These are phyloP conservation scores for Boletus holoroseus DNA, from an alignment of 1,284 basidiomycete species.

Conservation along the genomic window DNA sequence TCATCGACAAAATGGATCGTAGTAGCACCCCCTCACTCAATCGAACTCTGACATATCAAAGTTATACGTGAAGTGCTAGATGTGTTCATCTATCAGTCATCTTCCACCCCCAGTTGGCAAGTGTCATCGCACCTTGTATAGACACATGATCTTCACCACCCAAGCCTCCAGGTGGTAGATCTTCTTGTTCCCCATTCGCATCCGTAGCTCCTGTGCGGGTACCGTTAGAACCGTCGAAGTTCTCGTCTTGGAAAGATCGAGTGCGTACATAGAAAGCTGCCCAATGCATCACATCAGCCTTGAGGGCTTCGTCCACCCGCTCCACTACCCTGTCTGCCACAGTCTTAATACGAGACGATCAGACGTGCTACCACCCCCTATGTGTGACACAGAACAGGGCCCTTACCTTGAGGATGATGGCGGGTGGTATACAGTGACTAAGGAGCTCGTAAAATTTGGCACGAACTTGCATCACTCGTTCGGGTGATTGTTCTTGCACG, in stretches of 20 bases:
- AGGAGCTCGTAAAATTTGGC: constrained; percentile 93
- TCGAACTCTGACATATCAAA: constrained; percentile 63
- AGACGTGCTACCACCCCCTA: neutral
- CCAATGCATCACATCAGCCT: constrained; percentile 92
- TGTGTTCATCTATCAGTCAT: constrained; percentile 15
- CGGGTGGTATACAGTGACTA: constrained; percentile 97
- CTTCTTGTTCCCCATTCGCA: constrained; percentile 88
- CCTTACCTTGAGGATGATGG: constrained; percentile 79
- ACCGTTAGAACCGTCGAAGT: neutral
- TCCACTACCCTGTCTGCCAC: constrained; percentile 83
- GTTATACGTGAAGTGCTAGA: constrained; percentile 48
- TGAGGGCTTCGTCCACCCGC: constrained; percentile 73
- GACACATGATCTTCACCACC: constrained; percentile 80
- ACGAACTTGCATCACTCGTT: constrained; percentile 86
- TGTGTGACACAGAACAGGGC: neutral
- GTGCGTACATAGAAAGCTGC: constrained; percentile 86
- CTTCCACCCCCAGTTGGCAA: neutral
- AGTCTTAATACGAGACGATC: constrained; percentile 49
- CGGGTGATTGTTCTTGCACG: constrained; percentile 88
- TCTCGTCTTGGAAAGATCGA: neutral
- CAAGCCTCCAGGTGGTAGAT: constrained; percentile 95
- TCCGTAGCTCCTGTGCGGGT: constrained; percentile 72
- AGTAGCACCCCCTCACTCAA: constrained; percentile 22
- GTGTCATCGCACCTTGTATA: constrained; percentile 55
- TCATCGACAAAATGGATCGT: neutral